These are phyloP conservation scores for Collybia sordida DNA, from an alignment of 768 basidiomycete genomes.

Conservation along the genomic window DNA sequence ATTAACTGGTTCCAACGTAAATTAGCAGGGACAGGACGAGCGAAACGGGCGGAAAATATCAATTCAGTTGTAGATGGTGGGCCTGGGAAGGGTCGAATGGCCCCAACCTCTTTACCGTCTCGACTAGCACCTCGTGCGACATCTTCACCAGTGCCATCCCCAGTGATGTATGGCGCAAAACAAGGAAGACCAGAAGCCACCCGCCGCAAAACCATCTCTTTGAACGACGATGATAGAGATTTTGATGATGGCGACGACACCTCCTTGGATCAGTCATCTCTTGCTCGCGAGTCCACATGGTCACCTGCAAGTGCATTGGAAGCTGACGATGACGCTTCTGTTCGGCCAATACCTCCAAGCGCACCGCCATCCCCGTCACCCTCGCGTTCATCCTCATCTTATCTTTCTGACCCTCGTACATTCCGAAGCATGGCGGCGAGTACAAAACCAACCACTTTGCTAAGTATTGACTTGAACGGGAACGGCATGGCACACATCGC, in stretches of 20 bases:
- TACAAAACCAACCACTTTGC: slow-evolving; percentile 92
- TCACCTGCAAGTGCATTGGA: slow-evolving; percentile 74
- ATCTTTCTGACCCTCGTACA: slow-evolving; percentile 78
- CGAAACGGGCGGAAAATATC: slow-evolving; percentile 47
- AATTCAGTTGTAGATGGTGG: slow-evolving; percentile 27
- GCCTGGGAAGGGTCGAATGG: slow-evolving; percentile 31
- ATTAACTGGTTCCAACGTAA: slow-evolving; percentile 91
- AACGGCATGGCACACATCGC: slow-evolving; percentile 91
- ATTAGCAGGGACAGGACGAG: slow-evolving; percentile 65
- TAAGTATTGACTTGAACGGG: slow-evolving; percentile 83
- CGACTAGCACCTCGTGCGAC: slow-evolving; percentile 39
- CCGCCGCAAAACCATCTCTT: slow-evolving; percentile 60
- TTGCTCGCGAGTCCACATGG: slow-evolving; percentile 75
- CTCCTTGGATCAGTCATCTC: slow-evolving; percentile 51
- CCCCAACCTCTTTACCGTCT: slow-evolving; percentile 21
- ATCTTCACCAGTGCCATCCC: slow-evolving; percentile 42
- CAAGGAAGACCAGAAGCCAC: slow-evolving; percentile 32
- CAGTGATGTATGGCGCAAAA: slow-evolving; percentile 22
- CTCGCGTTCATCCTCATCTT: slow-evolving; percentile 80
- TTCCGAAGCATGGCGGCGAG: slow-evolving; percentile 83
- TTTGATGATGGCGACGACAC: slow-evolving; percentile 47
- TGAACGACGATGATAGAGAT: slow-evolving; percentile 56
- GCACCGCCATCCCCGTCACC: slow-evolving; percentile 85
- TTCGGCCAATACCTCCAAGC: slow-evolving; percentile 88
- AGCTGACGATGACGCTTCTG: slow-evolving; percentile 93